Percentiles rank a stretch among this genome's conserved stretches.
These are phyloP conservation scores for Leucogyrophana mollusca DNA, from an alignment of 768 basidiomycete species.

Conservation along the genomic window DNA sequence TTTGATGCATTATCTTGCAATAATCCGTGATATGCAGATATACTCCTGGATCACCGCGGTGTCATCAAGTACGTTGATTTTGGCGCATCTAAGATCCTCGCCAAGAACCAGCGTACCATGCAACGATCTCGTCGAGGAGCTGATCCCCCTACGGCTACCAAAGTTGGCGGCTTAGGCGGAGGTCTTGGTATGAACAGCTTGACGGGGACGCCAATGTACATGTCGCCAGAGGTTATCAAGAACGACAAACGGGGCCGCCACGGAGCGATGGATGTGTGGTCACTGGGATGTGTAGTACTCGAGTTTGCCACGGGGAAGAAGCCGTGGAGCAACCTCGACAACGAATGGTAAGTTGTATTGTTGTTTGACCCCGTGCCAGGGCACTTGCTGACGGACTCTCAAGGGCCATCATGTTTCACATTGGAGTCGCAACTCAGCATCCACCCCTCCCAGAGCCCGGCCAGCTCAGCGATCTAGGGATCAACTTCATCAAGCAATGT, in stretches of 20 bases:
- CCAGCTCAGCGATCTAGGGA: slow-evolving; percentile 85
- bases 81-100: slow-evolving; percentile 94
- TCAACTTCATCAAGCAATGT: slow-evolving; percentile 92
- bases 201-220: slow-evolving; percentile 99
- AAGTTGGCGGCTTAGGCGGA: slow-evolving; percentile 31
- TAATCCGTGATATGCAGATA: slow-evolving; percentile 56
- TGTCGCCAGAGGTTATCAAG: slow-evolving; percentile 98
- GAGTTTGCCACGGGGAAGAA: slow-evolving; percentile 96
- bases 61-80: slow-evolving; percentile 98
- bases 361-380: slow-evolving; percentile 1
- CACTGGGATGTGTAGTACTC: slow-evolving; percentile 94
- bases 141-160: slow-evolving; percentile 36
- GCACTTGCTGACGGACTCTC: slow-evolving; percentile 9
- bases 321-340: slow-evolving; percentile 98
- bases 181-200: slow-evolving; percentile 72
- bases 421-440: slow-evolving; percentile 94
- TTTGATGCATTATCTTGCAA: slow-evolving; percentile 4
- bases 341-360: slow-evolving; percentile 77
- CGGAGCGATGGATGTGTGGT: slow-evolving; percentile 99
- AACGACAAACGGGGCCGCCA: slow-evolving; percentile 84
- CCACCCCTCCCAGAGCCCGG: slow-evolving; percentile 91
- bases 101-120: slow-evolving; percentile 84
- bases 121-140: slow-evolving; percentile 61
- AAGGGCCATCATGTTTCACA: slow-evolving; percentile 99
- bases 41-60: slow-evolving; percentile 84